Base-by-base conservation (phyloP, 495 filamentous ascomycete genomes). In the Xylona heveae region DNA sequence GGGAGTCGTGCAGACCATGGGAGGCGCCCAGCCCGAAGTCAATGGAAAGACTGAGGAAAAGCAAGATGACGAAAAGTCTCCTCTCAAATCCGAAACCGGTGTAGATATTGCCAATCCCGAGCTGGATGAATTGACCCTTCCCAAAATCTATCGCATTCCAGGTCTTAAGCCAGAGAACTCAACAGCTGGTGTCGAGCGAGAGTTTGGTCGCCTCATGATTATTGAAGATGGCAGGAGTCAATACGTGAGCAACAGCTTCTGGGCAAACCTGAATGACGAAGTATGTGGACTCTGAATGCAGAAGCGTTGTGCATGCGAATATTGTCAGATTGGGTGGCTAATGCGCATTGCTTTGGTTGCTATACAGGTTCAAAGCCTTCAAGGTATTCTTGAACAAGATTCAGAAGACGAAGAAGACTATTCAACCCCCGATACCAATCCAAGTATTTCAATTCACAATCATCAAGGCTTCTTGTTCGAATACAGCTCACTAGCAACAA, bases 221-320 rank as follows among this genome's bases (percentile, higher is more conserved):
- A 80, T 78, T 37, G 77, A 90, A 42, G 63, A 68, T 30, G 74
- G 74, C 2, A 70, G 67, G 40, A 78, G 71, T 41, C 62, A 79
- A 45, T 94, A 94, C 52, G 74, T 93, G 37, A 84, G 78, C 48
- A 84, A 74, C 51, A 72, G 70, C 10, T 78, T 92, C 31, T 94
- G 83, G 84, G 71, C 75, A n/a, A 79, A 67, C 38, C 57, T 94
- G 27, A 78, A 71, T 30, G 78, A 85, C 37, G 81, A 94, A 66
- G 81, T 81, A 47, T 31, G 45, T 38, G 8, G 12, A 17, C 20
- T 23, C n/a, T n/a, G n/a, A n/a, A n/a, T n/a, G n/a, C n/a, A n/a
- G n/a, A n/a, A n/a, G n/a, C n/a, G n/a, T n/a, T n/a, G n/a, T n/a
- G n/a, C n/a, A n/a, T n/a, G n/a, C n/a, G n/a, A n/a, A n/a, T n/a